These are phyloP conservation scores for Suillus lakei DNA, from an alignment of 768 basidiomycete species.

Conservation along the genomic window DNA sequence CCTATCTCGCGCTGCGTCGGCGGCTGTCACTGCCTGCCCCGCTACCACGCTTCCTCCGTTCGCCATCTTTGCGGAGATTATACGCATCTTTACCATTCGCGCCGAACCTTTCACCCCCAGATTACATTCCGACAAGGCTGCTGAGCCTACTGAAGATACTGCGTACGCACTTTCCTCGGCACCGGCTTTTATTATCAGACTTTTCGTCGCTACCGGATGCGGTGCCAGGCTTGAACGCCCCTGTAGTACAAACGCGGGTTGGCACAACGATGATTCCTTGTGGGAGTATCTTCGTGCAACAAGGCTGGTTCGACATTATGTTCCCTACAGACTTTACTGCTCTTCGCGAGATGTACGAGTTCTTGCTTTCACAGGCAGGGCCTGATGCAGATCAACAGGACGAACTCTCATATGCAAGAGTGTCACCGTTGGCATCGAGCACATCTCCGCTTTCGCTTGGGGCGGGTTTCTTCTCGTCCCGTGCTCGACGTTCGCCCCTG, in stretches of 20 bases:
- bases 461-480: slow-evolving; percentile 70
- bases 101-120: slow-evolving; percentile 84
- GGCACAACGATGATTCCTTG: slow-evolving; percentile 87
- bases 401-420: slow-evolving; percentile 39
- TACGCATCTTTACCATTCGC: slow-evolving; percentile 83
- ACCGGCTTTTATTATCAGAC: slow-evolving; percentile 93
- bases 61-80: slow-evolving; percentile 61
- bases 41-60: slow-evolving; percentile 58
- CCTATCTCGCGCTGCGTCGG: slow-evolving; percentile 74
- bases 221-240: slow-evolving; percentile 68
- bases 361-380: slow-evolving; percentile 64
- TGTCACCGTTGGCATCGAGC: slow-evolving; percentile 56
- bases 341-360: slow-evolving; percentile 90
- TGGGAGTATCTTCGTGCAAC: slow-evolving; percentile 87
- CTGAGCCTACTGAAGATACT: slow-evolving; percentile 84
- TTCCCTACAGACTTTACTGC: slow-evolving; percentile 92
- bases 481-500: slow-evolving; percentile 56
- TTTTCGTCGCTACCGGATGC: slow-evolving; percentile 89
- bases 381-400: slow-evolving; percentile 18
- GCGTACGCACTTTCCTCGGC: slow-evolving; percentile 83
- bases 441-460: slow-evolving; percentile 58
- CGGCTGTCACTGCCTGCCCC: slow-evolving; percentile 62
- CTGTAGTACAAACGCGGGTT: slow-evolving; percentile 95
- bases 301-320: slow-evolving; percentile 98
- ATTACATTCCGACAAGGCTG: slow-evolving; percentile 93